A percentile compares a stretch with the other conserved stretches of the same genome.
Conservation (phyloP, 2,329 filamentous ascomycete genomes). For the Sporothrix sp. region DNA sequence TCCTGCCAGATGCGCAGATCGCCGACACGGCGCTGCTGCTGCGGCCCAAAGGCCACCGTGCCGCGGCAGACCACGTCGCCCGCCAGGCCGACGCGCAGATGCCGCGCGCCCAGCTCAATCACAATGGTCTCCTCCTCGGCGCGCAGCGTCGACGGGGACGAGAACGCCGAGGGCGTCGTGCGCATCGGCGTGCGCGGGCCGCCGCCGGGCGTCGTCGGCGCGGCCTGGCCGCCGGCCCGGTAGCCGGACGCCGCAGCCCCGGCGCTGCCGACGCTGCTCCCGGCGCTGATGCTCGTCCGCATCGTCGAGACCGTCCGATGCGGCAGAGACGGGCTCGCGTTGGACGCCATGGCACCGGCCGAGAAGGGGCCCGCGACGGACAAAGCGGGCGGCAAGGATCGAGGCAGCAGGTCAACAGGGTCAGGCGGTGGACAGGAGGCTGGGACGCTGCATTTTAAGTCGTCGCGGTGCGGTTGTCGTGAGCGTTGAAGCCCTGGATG, state of each 20-base stretch:
- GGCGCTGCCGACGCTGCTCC: slow-evolving; percentile 1
- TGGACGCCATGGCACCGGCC: slow-evolving; percentile 33
- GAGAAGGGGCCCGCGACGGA: too few relatives aligned
- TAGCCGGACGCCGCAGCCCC: slow-evolving; percentile 1
- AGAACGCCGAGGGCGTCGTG: slow-evolving; percentile 44
- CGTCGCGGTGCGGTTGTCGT: too few relatives aligned
- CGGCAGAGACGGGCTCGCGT: slow-evolving; percentile 35
- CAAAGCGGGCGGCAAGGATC: not conserved
- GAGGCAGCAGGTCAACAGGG: not conserved
- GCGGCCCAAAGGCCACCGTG: slow-evolving; percentile 60
- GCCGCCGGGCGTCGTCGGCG: slow-evolving; percentile 22
- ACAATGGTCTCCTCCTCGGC: slow-evolving; percentile 78
- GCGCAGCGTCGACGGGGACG: slow-evolving; percentile 51
- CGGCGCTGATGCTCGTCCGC: slow-evolving; percentile 29
- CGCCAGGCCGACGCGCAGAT: slow-evolving; percentile 73
- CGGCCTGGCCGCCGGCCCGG: slow-evolving; percentile 15
- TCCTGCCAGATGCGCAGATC: slow-evolving; percentile 67
- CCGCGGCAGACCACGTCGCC: slow-evolving; percentile 71
- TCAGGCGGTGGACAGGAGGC: too few relatives aligned
- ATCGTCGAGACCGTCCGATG: slow-evolving; percentile 52
- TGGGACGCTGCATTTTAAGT: too few relatives aligned
- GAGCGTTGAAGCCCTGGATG: not conserved
- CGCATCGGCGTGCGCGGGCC: slow-evolving; percentile 54
- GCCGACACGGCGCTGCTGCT: slow-evolving; percentile 65
- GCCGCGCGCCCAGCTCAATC: slow-evolving; percentile 72